These are phyloP conservation scores for Hymenoscyphus salicellus DNA, from an alignment of 2,329 filamentous ascomycete species.

Conservation along the genomic window DNA sequence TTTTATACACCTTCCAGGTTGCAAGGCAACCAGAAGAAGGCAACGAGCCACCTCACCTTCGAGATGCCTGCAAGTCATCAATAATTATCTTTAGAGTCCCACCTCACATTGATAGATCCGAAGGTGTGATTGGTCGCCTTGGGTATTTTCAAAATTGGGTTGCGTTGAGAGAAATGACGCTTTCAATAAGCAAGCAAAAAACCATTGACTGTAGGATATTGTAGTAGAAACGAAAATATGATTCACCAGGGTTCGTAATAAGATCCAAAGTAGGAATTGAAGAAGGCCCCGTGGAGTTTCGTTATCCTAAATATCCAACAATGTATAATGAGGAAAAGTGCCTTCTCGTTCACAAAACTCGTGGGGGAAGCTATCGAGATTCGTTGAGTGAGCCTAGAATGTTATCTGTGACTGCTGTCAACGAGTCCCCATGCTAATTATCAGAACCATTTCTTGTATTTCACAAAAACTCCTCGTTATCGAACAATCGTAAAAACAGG, in stretches of 20 bases:
- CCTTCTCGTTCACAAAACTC: background rate
- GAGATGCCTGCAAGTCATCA: conserved; percentile 9
- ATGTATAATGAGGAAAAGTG: background rate
- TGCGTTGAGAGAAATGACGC: background rate
- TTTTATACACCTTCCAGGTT: conserved; percentile 17
- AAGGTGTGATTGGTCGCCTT: background rate
- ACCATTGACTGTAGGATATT: background rate
- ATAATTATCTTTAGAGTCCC: background rate
- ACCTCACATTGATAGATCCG: background rate
- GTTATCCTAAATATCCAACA: background rate
- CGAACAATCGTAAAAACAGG: conserved; percentile 1
- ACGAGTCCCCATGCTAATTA: background rate
- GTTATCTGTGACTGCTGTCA: background rate
- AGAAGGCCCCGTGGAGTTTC: background rate
- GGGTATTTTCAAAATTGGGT: background rate
- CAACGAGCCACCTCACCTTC: conserved; percentile 21
- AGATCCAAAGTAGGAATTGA: background rate
- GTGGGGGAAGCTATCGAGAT: background rate
- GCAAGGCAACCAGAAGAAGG: conserved; percentile 25
- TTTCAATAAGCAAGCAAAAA: background rate
- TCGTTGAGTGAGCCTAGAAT: background rate
- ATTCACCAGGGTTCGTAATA: background rate
- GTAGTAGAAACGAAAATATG: background rate
- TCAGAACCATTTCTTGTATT: background rate
- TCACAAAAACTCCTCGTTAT: background rate